Percentiles rank a stretch among this genome's conserved stretches.
These are phyloP conservation scores for Hyaloperonospora brassicae DNA, from an alignment of 352 stramenopile genomes.

Conservation along the genomic window DNA sequence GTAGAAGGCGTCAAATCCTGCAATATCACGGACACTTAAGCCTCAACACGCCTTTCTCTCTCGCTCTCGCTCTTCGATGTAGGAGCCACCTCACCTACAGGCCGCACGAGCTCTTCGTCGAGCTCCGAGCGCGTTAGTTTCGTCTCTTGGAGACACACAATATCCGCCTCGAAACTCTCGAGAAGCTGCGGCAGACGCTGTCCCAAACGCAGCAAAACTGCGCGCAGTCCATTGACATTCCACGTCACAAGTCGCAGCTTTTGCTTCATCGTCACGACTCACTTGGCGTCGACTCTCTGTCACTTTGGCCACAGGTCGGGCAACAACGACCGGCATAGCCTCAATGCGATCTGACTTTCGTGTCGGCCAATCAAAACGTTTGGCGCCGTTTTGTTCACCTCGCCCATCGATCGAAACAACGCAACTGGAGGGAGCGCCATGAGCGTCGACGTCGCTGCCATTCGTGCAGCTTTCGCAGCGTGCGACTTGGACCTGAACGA, in stretches of 20 bases:
- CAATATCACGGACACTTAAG: constrained; percentile 5
- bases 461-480: constrained; percentile 62
- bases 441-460: constrained; percentile 45
- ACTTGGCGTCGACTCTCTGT: background rate
- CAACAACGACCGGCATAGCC: too few species aligned
- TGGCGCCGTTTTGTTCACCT: constrained; percentile 25
- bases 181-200: constrained; percentile 47
- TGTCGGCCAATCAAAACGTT: constrained; percentile 32
- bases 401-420: too few species aligned
- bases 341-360: background rate
- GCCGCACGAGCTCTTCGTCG: constrained; percentile 65
- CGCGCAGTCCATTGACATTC: constrained; percentile 82
- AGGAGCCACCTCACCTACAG: constrained; percentile 26
- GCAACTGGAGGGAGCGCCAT: constrained; percentile 21
- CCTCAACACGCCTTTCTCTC: constrained; percentile 9
- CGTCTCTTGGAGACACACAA: constrained; percentile 82
- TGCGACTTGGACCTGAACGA: constrained; percentile 69
- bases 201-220: constrained; percentile 54
- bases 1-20: constrained; percentile 79
- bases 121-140: constrained; percentile 80
- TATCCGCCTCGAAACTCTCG: constrained; percentile 47
- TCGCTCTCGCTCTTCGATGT: background rate
- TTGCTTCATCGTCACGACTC: constrained; percentile 11
- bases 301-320: background rate
- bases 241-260: constrained; percentile 60